Evolutionary conservation across 345 rosid genomes (phyloP).

Genomic region (Firmiana major): DNA sequence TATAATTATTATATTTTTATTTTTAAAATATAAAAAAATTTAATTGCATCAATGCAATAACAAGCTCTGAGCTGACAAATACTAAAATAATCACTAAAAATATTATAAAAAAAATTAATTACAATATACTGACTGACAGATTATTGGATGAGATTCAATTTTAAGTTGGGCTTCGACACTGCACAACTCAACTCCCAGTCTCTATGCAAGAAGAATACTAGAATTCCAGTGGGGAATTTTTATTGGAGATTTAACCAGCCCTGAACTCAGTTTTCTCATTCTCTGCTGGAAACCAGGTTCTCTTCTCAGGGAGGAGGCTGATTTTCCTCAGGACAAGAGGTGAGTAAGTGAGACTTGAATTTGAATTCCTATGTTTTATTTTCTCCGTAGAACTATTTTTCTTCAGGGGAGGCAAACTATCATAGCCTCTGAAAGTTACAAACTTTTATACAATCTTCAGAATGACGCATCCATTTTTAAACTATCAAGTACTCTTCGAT

Average conservation of each 20-base stretch:
- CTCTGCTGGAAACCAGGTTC: background rate
- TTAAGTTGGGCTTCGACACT: background rate
- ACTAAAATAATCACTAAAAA: too few relatives aligned
- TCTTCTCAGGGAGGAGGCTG: background rate
- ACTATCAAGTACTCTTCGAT: background rate
- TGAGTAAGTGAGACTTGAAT: background rate
- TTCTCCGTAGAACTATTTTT: background rate
- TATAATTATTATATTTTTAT: too few relatives aligned
- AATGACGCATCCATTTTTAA: background rate
- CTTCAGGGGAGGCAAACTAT: constrained; percentile 1
- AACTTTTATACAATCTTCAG: background rate
- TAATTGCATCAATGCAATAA: too few relatives aligned
- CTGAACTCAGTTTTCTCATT: background rate
- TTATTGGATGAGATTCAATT: background rate
- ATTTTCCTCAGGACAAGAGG: background rate
- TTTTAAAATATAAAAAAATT: too few relatives aligned
- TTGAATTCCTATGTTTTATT: background rate
- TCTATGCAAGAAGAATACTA: background rate
- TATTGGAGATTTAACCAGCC: background rate
- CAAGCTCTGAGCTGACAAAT: too few relatives aligned
- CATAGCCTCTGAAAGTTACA: background rate
- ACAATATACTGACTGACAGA: too few relatives aligned
- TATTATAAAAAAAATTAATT: too few relatives aligned
- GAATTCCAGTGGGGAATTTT: background rate
- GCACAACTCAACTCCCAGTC: too few relatives aligned